A percentile compares a stretch with the other conserved stretches of the same genome.
Conservation (phyloP, 441 rosid species). For the Raphanus hybrid region DNA sequence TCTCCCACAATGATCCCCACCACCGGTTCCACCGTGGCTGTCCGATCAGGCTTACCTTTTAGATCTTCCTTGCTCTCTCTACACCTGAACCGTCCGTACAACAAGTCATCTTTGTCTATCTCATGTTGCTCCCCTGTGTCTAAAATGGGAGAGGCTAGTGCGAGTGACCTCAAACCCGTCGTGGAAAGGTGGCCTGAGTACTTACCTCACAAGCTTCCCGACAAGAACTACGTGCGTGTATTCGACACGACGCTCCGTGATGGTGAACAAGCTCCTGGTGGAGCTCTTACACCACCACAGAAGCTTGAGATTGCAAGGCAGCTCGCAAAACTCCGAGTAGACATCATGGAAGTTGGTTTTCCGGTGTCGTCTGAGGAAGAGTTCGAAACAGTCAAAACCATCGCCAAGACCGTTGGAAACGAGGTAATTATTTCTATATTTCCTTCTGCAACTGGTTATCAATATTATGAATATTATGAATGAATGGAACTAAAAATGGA, state of each 20-base stretch:
- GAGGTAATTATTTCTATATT: conserved; percentile 28
- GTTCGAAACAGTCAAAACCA: conserved; percentile 69
- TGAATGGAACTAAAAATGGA: too few species aligned
- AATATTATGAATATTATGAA: not conserved
- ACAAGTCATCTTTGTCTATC: conserved; percentile 9
- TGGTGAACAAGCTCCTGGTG: conserved; percentile 98
- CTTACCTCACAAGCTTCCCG: conserved; percentile 64
- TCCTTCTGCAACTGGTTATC: not conserved
- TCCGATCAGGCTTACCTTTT: conserved; percentile 25
- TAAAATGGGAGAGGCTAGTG: not conserved
- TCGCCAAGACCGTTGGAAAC: conserved; percentile 70
- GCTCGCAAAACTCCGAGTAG: conserved; percentile 82
- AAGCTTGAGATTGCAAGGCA: conserved; percentile 80
- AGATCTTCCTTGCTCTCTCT: conserved; percentile 9
- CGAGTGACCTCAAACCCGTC: conserved; percentile 20
- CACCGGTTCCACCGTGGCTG: conserved; percentile 9
- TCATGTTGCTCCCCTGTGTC: conserved; percentile 24
- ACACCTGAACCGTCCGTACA: not conserved
- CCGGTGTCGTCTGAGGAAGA: conserved; percentile 87
- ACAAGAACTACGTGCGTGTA: conserved; percentile 76
- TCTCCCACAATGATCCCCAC: conserved; percentile 17
- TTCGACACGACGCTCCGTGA: conserved; percentile 96
- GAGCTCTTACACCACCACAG: conserved; percentile 79
- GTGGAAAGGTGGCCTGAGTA: conserved; percentile 58
- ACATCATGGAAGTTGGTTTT: conserved; percentile 87